phyloP scores from a whole-genome alignment of 1,284 basidiomycete genomes.

The Ceratobasidium sp. region DNA sequence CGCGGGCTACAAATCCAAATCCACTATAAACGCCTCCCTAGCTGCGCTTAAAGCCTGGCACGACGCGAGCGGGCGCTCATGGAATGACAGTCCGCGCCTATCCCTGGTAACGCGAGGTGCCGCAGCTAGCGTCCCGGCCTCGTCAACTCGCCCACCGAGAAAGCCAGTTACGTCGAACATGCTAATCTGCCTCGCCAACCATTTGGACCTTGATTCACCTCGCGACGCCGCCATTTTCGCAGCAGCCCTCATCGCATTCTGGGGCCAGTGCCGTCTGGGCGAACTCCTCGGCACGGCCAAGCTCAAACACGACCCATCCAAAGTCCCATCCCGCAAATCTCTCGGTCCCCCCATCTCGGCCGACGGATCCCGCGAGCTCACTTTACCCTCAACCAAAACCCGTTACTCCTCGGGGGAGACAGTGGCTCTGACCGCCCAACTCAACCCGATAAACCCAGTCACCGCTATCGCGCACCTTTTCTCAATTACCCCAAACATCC shows the following conservation, averaged over 20 bases:
- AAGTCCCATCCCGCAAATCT: neutral
- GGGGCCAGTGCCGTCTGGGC: slow-evolving; percentile 31
- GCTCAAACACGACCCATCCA: neutral
- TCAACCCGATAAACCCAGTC: neutral
- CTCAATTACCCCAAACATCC: neutral
- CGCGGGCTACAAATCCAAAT: slow-evolving; percentile 50
- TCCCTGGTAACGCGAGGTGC: slow-evolving; percentile 52
- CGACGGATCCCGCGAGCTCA: neutral
- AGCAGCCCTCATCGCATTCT: slow-evolving; percentile 23
- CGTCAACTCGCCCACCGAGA: slow-evolving; percentile 33
- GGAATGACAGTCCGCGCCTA: slow-evolving; percentile 52
- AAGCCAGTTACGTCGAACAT: neutral
- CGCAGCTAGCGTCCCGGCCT: slow-evolving; percentile 51
- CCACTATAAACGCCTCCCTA: slow-evolving; percentile 48
- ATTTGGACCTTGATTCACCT: slow-evolving; percentile 17
- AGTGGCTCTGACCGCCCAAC: slow-evolving; percentile 16
- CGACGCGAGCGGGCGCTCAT: slow-evolving; percentile 47
- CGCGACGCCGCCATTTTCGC: slow-evolving; percentile 31
- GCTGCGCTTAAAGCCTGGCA: slow-evolving; percentile 55
- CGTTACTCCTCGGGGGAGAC: neutral
- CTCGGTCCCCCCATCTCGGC: neutral
- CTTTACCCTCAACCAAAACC: slow-evolving; percentile 24
- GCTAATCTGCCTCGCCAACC: neutral
- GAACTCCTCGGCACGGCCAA: slow-evolving; percentile 13
- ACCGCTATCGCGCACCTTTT: neutral